Conservation (phyloP, 2,329 filamentous ascomycete genomes). For the Botrytis hyacinthi region DNA sequence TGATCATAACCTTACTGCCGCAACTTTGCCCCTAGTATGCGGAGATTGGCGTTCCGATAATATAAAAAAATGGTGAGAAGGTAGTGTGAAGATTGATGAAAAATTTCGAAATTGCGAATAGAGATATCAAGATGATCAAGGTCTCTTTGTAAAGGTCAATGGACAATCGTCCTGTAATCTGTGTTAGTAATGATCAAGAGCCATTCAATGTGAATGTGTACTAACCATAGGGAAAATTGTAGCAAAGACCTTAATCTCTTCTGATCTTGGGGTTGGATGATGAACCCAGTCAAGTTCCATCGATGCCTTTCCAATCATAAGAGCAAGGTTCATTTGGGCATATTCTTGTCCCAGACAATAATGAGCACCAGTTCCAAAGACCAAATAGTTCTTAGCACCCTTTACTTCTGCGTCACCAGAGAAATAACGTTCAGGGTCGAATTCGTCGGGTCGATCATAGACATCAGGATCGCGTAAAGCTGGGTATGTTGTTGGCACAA, state of each 20-base stretch:
- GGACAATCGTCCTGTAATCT: slow-evolving; percentile 22
- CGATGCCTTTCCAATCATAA: slow-evolving; percentile 87
- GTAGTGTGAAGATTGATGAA: background rate
- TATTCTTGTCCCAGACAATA: slow-evolving; percentile 96
- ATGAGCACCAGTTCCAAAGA: slow-evolving; percentile 93
- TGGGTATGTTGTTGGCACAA: slow-evolving; percentile 87
- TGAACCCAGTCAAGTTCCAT: slow-evolving; percentile 88
- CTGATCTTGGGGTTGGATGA: slow-evolving; percentile 75
- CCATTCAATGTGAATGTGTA: background rate
- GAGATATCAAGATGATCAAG: background rate
- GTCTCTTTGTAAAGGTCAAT: slow-evolving; percentile 21
- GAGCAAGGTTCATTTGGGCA: slow-evolving; percentile 81
- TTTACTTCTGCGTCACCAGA: slow-evolving; percentile 77
- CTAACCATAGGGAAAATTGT: slow-evolving; percentile 95
- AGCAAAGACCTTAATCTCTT: slow-evolving; percentile 97
- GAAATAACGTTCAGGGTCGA: slow-evolving; percentile 90
- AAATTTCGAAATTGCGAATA: background rate
- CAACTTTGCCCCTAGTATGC: slow-evolving; percentile 14
- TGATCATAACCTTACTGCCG: slow-evolving; percentile 14
- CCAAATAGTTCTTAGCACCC: slow-evolving; percentile 89
- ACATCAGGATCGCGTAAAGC: slow-evolving; percentile 89
- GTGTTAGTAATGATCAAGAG: slow-evolving; percentile 5
- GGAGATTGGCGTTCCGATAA: slow-evolving; percentile 14
- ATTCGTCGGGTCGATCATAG: slow-evolving; percentile 84
- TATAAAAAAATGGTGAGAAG: slow-evolving; percentile 7